These are phyloP conservation scores for Diaporthe sp. DNA, from an alignment of 2,329 filamentous ascomycete genomes.

Conservation along the genomic window DNA sequence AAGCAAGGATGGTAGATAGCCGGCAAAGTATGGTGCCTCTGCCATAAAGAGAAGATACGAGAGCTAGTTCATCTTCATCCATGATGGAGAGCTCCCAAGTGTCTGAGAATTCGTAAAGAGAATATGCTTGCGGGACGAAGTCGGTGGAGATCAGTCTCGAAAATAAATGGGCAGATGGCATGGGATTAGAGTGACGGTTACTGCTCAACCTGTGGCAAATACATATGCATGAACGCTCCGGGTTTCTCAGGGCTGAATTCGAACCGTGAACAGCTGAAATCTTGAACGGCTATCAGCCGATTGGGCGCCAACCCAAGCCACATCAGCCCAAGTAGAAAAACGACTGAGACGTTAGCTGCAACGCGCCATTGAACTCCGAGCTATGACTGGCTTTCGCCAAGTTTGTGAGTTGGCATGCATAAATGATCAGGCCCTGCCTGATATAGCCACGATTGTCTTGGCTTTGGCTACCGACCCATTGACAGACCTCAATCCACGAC, in stretches of 20 bases:
- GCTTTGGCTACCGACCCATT: no score
- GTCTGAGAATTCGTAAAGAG: no score
- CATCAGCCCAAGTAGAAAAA: background rate
- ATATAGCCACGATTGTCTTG: no score
- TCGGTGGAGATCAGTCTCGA: background rate
- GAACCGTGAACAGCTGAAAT: background rate
- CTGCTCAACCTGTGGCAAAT: background rate
- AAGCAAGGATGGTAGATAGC: background rate
- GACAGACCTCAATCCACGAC: background rate
- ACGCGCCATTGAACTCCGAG: background rate
- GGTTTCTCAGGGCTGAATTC: no score
- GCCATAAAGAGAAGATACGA: background rate
- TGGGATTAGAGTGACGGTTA: background rate
- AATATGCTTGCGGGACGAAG: background rate
- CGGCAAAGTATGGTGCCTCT: background rate
- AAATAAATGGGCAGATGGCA: background rate
- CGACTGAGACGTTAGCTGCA: background rate
- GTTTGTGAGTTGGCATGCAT: no score
- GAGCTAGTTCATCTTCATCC: background rate
- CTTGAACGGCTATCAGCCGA: background rate
- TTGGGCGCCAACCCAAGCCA: background rate
- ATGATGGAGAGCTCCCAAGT: background rate
- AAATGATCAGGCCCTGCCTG: background rate
- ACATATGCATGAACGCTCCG: no score
- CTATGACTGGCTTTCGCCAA: background rate